Conservation (phyloP, 768 basidiomycete genomes). For the Agrocybe praecox region DNA sequence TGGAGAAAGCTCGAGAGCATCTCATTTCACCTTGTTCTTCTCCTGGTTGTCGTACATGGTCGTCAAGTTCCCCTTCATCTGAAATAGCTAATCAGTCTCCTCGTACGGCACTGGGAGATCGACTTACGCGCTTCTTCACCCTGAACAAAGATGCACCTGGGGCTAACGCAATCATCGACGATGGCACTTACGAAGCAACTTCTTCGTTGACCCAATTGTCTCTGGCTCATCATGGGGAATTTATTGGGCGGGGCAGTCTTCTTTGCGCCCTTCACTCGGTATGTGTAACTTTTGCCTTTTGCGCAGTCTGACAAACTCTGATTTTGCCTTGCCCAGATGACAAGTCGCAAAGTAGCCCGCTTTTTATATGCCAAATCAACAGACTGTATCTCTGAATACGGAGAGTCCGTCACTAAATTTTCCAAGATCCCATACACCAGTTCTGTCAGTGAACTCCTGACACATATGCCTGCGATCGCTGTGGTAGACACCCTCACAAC, state of each 20-base stretch:
- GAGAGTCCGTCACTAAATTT: conserved; percentile 22
- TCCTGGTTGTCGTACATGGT: conserved; percentile 9
- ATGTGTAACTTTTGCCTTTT: conserved; percentile 6
- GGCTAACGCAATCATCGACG: conserved; percentile 20
- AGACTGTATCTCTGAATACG: conserved; percentile 30
- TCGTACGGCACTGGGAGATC: not conserved
- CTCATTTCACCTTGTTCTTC: conserved; percentile 11
- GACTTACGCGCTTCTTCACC: not conserved
- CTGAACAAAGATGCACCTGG: conserved; percentile 2
- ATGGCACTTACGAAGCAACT: conserved; percentile 40
- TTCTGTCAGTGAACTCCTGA: conserved; percentile 33
- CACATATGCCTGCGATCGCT: conserved; percentile 31
- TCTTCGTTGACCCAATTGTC: conserved; percentile 45
- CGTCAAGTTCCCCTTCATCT: conserved; percentile 10
- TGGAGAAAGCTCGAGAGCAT: conserved; percentile 17
- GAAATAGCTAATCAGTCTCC: conserved; percentile 11
- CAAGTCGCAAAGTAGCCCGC: conserved; percentile 30
- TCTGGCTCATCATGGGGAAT: conserved; percentile 50
- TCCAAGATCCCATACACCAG: conserved; percentile 22
- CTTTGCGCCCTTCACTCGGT: conserved; percentile 51
- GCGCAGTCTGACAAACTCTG: not conserved
- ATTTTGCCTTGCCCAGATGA: conserved; percentile 29
- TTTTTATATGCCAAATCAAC: conserved; percentile 45
- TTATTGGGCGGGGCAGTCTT: conserved; percentile 47
- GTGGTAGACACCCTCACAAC: conserved; percentile 37